These are phyloP conservation scores for Phytophthora vignae DNA, from an alignment of 352 stramenopile genomes.

Conservation along the genomic window DNA sequence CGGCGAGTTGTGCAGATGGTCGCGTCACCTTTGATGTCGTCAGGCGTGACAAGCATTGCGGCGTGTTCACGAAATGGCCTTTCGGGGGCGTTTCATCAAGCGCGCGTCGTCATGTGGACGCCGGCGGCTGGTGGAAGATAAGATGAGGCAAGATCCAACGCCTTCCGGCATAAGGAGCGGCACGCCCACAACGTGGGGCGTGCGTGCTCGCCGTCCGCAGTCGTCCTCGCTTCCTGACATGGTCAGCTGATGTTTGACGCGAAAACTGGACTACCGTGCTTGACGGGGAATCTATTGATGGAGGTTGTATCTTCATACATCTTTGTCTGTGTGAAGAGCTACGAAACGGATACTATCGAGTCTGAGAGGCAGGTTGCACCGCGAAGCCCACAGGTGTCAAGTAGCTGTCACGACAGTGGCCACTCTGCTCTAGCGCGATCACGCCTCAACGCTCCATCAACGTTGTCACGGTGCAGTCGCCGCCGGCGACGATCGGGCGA, in stretches of 20 bases:
- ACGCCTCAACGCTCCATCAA: conserved; percentile 12
- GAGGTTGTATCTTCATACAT: neutral
- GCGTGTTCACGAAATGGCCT: conserved; percentile 18
- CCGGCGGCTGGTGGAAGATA: conserved; percentile 25
- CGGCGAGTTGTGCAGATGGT: neutral
- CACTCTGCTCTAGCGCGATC: neutral
- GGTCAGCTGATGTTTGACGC: neutral
- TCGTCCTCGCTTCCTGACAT: conserved; percentile 3
- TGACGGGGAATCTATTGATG: conserved; percentile 9
- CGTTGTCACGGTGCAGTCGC: conserved; percentile 3
- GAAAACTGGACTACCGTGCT: neutral
- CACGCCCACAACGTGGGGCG: neutral
- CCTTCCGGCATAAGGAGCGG: conserved; percentile 11
- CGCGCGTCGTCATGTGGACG: conserved; percentile 1
- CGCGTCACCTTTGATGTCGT: neutral
- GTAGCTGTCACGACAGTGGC: conserved; percentile 23
- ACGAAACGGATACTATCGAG: conserved; percentile 14
- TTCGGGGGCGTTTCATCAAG: conserved; percentile 16
- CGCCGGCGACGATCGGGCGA: conserved; percentile 18
- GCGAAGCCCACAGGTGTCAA: conserved; percentile 32
- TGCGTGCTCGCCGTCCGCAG: conserved; percentile 17
- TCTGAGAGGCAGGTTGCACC: conserved; percentile 24
- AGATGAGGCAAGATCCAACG: conserved; percentile 32
- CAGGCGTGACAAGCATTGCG: neutral
- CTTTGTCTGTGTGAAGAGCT: neutral